Base-by-base conservation (phyloP, 257 asterid genomes). In the Capsicum chinense region DNA sequence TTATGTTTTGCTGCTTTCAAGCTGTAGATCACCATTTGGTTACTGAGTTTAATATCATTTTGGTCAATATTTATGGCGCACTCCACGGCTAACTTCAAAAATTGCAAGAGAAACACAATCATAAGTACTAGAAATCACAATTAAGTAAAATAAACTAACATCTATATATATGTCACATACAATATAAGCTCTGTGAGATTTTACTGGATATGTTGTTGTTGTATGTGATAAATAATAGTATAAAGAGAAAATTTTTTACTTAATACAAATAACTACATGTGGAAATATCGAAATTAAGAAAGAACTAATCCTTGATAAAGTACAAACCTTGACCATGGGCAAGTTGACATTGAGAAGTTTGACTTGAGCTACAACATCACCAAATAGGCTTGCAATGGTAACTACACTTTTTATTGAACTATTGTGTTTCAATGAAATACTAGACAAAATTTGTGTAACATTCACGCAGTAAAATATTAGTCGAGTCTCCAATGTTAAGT, bases 51-150 rank as follows among this genome's bases (percentile, higher is more conserved):
- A 56, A 92, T 76, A 69, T 88, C 66, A 12, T 86, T 83, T 6
- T 62, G 88, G 83, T 86, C 88, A 3, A 90, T 88, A 42, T 74
- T 85, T 79, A 92, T 81, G 16, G 89, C 90, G 82, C 98, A 94
- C 84, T 92, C 98, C 92, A 94, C 74, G 39, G 93, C 93, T 33
- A 94, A 71, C 95, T 93, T 79, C 39, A 70, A 37, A 80, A 44
- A 71, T 35, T 54, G 62, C 5, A 21, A 19, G 7, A 19, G 11
- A 21, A 13, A 16, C 48, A 60, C 16, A 71, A 81, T 66, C 3
- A 33, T 14, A 17, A 50, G 4, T 11, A 42, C 5, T 15, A 52
- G 0, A 7, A 66, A 50, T 73, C n/a, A 73, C 80, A 19, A 73
- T 14, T n/a, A 73, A 44, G 6, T n/a, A 6, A 6, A 73, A 12